Evolutionary conservation across 78 protist genomes (phyloP).

Genomic region (Dictyostelium intermedium): DNA sequence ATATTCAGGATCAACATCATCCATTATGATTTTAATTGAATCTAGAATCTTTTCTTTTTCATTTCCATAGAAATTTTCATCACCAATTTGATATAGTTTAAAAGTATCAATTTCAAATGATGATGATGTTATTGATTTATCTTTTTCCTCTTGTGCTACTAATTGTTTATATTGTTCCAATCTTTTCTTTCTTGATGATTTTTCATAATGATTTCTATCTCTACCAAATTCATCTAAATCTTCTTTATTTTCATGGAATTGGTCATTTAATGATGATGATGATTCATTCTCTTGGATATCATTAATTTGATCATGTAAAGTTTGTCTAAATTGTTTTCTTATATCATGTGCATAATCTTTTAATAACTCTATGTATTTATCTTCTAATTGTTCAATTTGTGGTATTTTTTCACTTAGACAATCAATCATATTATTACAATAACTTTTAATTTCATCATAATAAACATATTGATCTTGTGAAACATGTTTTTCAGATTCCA

Average conservation of each 20-base stretch:
- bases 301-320: conserved; percentile 11
- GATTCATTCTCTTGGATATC: background rate
- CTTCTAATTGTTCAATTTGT: conserved; percentile 3
- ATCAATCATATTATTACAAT: conserved; percentile 25
- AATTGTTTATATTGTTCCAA: background rate
- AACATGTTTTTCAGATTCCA: conserved; percentile 10
- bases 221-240: conserved; percentile 75
- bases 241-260: background rate
- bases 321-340: conserved; percentile 16
- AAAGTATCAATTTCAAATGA: conserved; percentile 7
- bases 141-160: background rate
- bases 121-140: no score
- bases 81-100: background rate
- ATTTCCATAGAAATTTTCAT: background rate
- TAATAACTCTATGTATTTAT: conserved; percentile 4
- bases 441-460: conserved; percentile 26
- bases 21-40: background rate
- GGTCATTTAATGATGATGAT: no score
- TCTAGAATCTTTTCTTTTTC: background rate
- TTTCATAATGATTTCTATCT: conserved; percentile 33
- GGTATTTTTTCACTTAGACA: conserved; percentile 61
- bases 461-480: background rate
- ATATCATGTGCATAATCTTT: conserved; percentile 6
- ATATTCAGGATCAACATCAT: conserved; percentile 52
- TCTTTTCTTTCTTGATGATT: conserved; percentile 30